Evolutionary conservation across 2,329 filamentous ascomycete genomes (phyloP).

Genomic region (Exophiala phaeomuriformis): DNA sequence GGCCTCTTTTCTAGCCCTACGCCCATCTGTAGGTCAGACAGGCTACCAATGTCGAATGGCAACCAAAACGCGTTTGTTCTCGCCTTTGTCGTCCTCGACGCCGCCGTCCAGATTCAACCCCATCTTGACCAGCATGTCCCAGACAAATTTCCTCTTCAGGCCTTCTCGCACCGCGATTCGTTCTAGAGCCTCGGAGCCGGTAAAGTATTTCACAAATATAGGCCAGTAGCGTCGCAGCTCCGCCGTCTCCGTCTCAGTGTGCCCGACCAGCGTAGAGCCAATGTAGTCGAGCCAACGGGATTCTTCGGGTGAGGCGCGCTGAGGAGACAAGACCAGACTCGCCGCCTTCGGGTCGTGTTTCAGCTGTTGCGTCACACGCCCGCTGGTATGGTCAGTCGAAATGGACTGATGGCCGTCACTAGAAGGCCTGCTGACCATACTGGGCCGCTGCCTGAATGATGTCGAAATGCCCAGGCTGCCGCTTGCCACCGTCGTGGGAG

Average conservation of each 20-base stretch:
- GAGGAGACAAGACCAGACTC: slow-evolving; percentile 64
- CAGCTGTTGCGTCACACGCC: slow-evolving; percentile 7
- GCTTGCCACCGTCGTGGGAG: slow-evolving; percentile 3
- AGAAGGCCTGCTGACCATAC: slow-evolving; percentile 21
- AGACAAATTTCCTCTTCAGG: slow-evolving; percentile 66
- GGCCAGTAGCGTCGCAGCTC: slow-evolving; percentile 62
- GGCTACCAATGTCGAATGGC: slow-evolving; percentile 23
- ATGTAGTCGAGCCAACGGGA: slow-evolving; percentile 58
- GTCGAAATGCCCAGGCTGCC: slow-evolving; percentile 3
- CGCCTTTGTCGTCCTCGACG: slow-evolving; percentile 21
- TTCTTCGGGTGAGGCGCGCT: slow-evolving; percentile 69
- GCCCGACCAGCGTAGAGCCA: slow-evolving; percentile 24
- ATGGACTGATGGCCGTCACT: slow-evolving; percentile 22
- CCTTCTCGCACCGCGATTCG: slow-evolving; percentile 78
- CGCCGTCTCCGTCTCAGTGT: slow-evolving; percentile 11
- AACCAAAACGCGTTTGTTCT: slow-evolving; percentile 21
- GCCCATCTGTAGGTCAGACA: too few relatives aligned
- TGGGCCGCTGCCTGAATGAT: slow-evolving; percentile 16
- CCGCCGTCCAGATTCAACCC: slow-evolving; percentile 44
- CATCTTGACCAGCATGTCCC: slow-evolving; percentile 52
- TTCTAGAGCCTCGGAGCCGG: slow-evolving; percentile 77
- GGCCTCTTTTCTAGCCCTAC: too few relatives aligned
- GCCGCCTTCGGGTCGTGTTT: slow-evolving; percentile 22
- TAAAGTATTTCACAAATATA: slow-evolving; percentile 74
- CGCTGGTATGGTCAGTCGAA: slow-evolving; percentile 20